Evolutionary conservation across 108 stramenopile species (phyloP).

Genomic region (Hondaea fermentalgiana): DNA sequence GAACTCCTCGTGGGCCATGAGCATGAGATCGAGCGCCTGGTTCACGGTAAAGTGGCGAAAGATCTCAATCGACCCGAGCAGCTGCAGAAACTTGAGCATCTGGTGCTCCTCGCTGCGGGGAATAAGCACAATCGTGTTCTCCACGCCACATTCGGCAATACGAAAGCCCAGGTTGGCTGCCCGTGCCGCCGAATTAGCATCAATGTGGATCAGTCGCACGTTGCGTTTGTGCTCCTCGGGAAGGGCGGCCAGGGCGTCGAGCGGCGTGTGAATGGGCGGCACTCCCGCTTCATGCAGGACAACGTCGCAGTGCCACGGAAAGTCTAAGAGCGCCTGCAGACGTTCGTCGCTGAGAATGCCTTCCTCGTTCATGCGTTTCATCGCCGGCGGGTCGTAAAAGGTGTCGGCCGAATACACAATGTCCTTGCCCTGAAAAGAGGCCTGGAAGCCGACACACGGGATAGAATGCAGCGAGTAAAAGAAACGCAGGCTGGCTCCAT

Average conservation of each 20-base stretch:
- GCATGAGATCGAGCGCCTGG: conserved; percentile 38
- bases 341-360: conserved; percentile 30
- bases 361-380: conserved; percentile 25
- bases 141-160: conserved; percentile 28
- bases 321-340: conserved; percentile 30
- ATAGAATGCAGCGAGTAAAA: conserved; percentile 36
- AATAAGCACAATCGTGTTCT: conserved; percentile 35
- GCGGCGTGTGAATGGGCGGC: conserved; percentile 34
- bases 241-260: conserved; percentile 12
- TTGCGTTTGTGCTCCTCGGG: conserved; percentile 25
- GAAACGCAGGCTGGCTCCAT: conserved; percentile 24
- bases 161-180: conserved; percentile 17
- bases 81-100: conserved; percentile 26
- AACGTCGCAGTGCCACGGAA: conserved; percentile 39
- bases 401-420: conserved; percentile 31
- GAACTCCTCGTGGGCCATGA: conserved; percentile 10
- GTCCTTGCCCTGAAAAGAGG: conserved; percentile 9
- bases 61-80: conserved; percentile 32
- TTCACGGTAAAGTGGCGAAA: conserved; percentile 22
- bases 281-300: conserved; percentile 34
- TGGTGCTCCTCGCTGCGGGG: conserved; percentile 13
- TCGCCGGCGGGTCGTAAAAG: conserved; percentile 29
- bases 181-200: conserved; percentile 13
- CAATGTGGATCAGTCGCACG: conserved; percentile 32
- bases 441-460: conserved; percentile 31